Evolutionary conservation across 352 stramenopile genomes (phyloP).

Genomic region (Pythium sp.): DNA sequence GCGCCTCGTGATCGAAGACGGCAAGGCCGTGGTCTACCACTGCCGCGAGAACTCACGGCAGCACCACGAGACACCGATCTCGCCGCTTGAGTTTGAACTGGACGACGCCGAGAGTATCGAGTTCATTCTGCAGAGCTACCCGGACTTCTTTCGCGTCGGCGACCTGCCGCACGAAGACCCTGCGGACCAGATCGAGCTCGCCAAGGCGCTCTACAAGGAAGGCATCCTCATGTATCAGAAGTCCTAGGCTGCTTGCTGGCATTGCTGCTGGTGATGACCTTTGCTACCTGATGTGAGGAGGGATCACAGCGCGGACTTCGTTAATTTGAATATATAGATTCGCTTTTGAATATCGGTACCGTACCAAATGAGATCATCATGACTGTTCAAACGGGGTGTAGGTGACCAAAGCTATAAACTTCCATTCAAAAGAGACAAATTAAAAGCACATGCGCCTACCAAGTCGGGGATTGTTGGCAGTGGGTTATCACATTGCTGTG

Average conservation of each 20-base stretch:
- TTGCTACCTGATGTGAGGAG: neutral
- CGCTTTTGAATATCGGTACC: neutral
- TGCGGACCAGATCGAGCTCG: slow-evolving; percentile 67
- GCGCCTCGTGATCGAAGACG: slow-evolving; percentile 72
- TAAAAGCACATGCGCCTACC: neutral
- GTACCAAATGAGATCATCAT: neutral
- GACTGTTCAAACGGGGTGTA: neutral
- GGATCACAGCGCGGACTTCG: neutral
- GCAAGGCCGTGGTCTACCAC: slow-evolving; percentile 75
- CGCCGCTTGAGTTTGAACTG: slow-evolving; percentile 74
- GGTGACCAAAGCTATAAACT: neutral
- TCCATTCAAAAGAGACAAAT: slow-evolving; percentile 1
- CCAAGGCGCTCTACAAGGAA: slow-evolving; percentile 72
- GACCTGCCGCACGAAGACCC: slow-evolving; percentile 73
- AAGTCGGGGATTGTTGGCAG: neutral
- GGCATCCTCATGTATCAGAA: slow-evolving; percentile 78
- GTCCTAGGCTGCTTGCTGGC: slow-evolving; percentile 14
- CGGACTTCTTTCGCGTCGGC: slow-evolving; percentile 71
- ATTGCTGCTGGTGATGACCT: neutral
- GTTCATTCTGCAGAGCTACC: slow-evolving; percentile 73
- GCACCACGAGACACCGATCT: slow-evolving; percentile 69
- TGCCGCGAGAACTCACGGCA: slow-evolving; percentile 77
- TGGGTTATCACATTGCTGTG: neutral
- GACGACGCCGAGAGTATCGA: slow-evolving; percentile 81
- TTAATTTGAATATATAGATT: neutral